phyloP scores from a whole-genome alignment of 371 early-diverging fungal species.

The Lichtheimia ramosa region DNA sequence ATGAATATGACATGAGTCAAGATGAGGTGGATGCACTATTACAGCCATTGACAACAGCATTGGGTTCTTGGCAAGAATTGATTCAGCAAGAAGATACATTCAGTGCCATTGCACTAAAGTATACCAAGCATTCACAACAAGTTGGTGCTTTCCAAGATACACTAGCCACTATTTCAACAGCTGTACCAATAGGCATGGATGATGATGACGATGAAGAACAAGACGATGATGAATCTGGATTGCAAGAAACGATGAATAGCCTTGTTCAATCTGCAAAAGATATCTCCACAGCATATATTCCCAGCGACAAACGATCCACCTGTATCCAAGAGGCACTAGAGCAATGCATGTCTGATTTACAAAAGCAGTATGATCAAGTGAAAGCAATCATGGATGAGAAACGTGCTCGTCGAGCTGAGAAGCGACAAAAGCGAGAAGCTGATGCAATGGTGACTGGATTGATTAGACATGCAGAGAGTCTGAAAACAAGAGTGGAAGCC shows the following conservation, averaged over 20 bases:
- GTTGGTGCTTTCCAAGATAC: slow-evolving; percentile 4
- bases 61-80: slow-evolving; percentile 19
- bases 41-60: background rate
- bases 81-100: slow-evolving; percentile 30
- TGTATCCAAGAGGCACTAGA: too few species aligned
- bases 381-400: slow-evolving; percentile 10
- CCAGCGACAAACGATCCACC: too few species aligned
- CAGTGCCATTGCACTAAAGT: slow-evolving; percentile 21
- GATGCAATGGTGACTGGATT: slow-evolving; percentile 32
- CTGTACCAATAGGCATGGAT: too few species aligned
- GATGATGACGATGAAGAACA: too few species aligned
- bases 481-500: slow-evolving; percentile 40
- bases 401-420: slow-evolving; percentile 10
- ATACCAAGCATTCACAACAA: slow-evolving; percentile 19
- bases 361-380: slow-evolving; percentile 20
- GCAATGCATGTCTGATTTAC: too few species aligned
- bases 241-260: too few species aligned
- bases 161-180: too few species aligned
- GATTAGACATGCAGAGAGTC: slow-evolving; percentile 35
- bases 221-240: too few species aligned
- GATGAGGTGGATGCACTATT: background rate
- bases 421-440: slow-evolving; percentile 22
- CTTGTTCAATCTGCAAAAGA: too few species aligned
- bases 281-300: too few species aligned
- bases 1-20: background rate